Conservation (phyloP, 352 stramenopile genomes). For the Pythium phragmiticola region DNA sequence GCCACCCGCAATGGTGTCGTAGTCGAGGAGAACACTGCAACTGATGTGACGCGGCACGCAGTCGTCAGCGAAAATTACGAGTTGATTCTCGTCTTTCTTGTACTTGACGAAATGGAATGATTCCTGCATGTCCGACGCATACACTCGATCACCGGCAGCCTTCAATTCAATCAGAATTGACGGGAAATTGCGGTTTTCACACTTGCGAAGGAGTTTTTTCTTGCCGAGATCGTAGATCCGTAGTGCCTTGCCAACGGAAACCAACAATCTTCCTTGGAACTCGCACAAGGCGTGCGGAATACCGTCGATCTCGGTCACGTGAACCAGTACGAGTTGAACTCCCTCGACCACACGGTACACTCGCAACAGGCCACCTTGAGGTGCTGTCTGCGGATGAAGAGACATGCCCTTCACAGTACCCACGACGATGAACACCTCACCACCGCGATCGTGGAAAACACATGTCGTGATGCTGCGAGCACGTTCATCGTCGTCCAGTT, state of each 20-base stretch:
- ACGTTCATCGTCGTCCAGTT: conserved; percentile 93
- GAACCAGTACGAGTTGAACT: conserved; percentile 93
- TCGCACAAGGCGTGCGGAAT: conserved; percentile 96
- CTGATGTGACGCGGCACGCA: conserved; percentile 84
- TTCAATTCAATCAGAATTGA: conserved; percentile 94
- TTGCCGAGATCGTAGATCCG: conserved; percentile 99
- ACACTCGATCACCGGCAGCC: conserved; percentile 93
- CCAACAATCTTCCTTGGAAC: conserved; percentile 96
- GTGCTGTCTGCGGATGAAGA: conserved; percentile 86
- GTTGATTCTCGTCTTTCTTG: conserved; percentile 94
- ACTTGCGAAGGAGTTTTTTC: conserved; percentile 99
- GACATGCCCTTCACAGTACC: conserved; percentile 95
- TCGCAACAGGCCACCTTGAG: conserved; percentile 73
- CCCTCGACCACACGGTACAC: conserved; percentile 94
- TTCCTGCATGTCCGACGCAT: conserved; percentile 95
- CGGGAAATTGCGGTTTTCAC: conserved; percentile 94
- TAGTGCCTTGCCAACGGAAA: conserved; percentile 94
- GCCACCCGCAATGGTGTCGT: conserved; percentile 96
- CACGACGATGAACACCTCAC: conserved; percentile 97
- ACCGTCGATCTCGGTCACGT: conserved; percentile 96
- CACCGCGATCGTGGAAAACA: conserved; percentile 94
- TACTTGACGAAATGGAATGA: conserved; percentile 98
- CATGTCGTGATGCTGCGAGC: conserved; percentile 92
- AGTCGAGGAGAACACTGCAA: conserved; percentile 92
- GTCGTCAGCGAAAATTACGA: conserved; percentile 97